Conservation (phyloP, 306 rosid species). For the Ziziphus jujuba region DNA sequence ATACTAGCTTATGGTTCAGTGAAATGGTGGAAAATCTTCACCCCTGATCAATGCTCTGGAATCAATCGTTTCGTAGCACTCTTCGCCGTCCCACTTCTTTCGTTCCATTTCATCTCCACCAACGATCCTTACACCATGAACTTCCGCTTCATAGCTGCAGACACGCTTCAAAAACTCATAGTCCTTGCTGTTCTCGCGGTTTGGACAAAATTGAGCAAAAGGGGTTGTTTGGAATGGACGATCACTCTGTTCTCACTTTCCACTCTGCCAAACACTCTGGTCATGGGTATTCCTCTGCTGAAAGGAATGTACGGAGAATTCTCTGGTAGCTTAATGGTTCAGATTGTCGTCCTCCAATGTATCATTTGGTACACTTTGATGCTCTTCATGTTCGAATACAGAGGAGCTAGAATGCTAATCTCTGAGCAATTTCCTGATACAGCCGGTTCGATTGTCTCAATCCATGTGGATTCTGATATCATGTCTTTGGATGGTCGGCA, state of each 20-base stretch:
- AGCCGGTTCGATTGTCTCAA: slow-evolving; percentile 77
- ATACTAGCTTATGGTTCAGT: slow-evolving; percentile 86
- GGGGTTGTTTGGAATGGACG: slow-evolving; percentile 83
- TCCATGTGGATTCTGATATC: slow-evolving; percentile 86
- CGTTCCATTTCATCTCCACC: slow-evolving; percentile 82
- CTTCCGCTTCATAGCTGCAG: slow-evolving; percentile 75
- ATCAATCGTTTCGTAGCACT: slow-evolving; percentile 90
- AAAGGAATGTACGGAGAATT: slow-evolving; percentile 86
- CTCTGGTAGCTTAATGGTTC: slow-evolving; percentile 83
- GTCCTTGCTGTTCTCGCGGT: slow-evolving; percentile 47
- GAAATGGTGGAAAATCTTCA: slow-evolving; percentile 95
- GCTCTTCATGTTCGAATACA: slow-evolving; percentile 74
- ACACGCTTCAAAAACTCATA: slow-evolving; percentile 79
- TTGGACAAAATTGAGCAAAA: slow-evolving; percentile 55
- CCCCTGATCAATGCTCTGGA: slow-evolving; percentile 89
- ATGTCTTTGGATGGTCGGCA: slow-evolving; percentile 81
- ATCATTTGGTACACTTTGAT: slow-evolving; percentile 90
- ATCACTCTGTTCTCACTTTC: slow-evolving; percentile 83
- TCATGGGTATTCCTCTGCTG: slow-evolving; percentile 85
- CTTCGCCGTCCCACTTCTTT: slow-evolving; percentile 85
- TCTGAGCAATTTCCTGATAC: slow-evolving; percentile 91
- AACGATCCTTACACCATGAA: slow-evolving; percentile 86
- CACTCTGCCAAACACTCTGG: slow-evolving; percentile 80
- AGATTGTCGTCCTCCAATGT: slow-evolving; percentile 88
- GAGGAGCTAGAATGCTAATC: slow-evolving; percentile 70